Evolutionary conservation across 228 moss, liverwort and hornwort genomes (phyloP), one percentile per base, ranked within the genome.

Genomic region (Sphagnum fallax): DNA sequence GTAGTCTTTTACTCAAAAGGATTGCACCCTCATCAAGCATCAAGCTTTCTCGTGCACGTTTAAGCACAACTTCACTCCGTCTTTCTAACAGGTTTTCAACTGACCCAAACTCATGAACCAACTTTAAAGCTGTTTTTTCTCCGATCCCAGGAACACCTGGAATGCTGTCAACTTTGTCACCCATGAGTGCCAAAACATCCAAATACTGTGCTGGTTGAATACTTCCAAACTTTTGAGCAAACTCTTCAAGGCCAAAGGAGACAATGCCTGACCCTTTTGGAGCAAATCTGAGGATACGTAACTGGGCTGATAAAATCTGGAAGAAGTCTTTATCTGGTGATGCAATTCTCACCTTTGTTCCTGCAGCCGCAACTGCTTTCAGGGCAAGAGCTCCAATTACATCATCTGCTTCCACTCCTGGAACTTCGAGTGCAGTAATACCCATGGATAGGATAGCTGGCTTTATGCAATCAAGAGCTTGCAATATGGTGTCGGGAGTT

Each of bases 391-490:
- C 89, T 32, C 87, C 97, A 5, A 97, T 90, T 13, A 93, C 93
- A 66, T 97, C 97, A 75, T 97, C 97, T 8, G 93, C 97, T 82
- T 97, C 97, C 10, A 97, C 93, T 6, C 93, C 93, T 73, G 97
- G 91, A 49, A 93, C 93, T 74, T 97, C 97, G 8, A 91, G 55
- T 14, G 93, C 88, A 48, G 76, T 71, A 48, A 93, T 73, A 2
- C 97, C 97, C 65, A 93, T 82, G 58, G 91, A 86, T 14, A 93
- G 75, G 15, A 93, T 72, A 11, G 93, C 93, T 52, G 90, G 87
- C 67, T 93, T 93, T 51, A 89, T 69, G 78, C 90, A 87, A 47
- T 84, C 77, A 13, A 87, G 63, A 18, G 91, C 88, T 69, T 91
- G 91, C 61, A 77, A 76, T 5, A 97, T 88, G 0, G 91, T 88